Conservation (phyloP, 768 basidiomycete genomes). For the Leccinum fibrillosum region DNA sequence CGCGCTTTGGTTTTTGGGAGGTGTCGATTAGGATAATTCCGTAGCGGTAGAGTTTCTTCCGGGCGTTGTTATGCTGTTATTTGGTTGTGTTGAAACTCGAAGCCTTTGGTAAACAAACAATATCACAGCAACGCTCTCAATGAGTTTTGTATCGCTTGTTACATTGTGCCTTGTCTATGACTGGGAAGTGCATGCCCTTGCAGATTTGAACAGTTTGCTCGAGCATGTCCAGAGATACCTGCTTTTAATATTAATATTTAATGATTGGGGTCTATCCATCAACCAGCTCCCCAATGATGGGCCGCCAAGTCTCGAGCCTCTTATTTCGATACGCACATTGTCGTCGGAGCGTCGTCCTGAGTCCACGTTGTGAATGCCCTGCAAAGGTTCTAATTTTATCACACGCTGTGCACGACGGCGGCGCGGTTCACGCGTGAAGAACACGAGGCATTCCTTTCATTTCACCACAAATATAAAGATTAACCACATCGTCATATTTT, state of each 20-base stretch:
- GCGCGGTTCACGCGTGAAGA: constrained; percentile 13
- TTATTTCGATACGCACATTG: too few relatives aligned
- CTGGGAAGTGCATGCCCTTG: too few relatives aligned
- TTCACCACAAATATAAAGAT: constrained; percentile 5
- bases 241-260: too few relatives aligned
- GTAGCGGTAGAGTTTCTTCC: neutral
- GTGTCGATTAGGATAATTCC: neutral
- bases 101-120: constrained; percentile 20
- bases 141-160: too few relatives aligned
- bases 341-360: too few relatives aligned
- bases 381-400: constrained; percentile 2
- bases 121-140: too few relatives aligned
- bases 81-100: constrained; percentile 24
- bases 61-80: constrained; percentile 21
- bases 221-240: too few relatives aligned
- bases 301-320: neutral
- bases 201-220: too few relatives aligned
- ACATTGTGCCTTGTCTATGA: too few relatives aligned
- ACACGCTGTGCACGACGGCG: neutral
- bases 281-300: too few relatives aligned
- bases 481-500: neutral
- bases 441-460: constrained; percentile 24
- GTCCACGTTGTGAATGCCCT: constrained; percentile 1
- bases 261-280: too few relatives aligned
- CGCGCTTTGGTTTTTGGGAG: constrained; percentile 3